A percentile compares a stretch with the other conserved stretches of the same genome.
These are phyloP conservation scores for Cichorium intybus DNA, from an alignment of 140 eudicot species.

Conservation along the genomic window DNA sequence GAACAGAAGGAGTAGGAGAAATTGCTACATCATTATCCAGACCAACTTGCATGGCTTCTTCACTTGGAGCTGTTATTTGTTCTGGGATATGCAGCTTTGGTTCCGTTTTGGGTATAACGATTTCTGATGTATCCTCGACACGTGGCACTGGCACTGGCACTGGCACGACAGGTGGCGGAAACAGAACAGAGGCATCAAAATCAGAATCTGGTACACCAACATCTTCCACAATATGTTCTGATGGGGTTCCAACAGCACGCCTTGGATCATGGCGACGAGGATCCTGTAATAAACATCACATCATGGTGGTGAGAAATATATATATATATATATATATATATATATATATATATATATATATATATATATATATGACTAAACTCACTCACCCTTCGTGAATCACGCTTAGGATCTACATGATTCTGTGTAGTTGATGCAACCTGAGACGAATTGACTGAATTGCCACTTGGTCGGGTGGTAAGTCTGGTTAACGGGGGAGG, in stretches of 20 bases:
- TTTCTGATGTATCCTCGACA: conserved; percentile 31
- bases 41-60: conserved; percentile 33
- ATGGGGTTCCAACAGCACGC: conserved; percentile 49
- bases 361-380: background rate
- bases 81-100: conserved; percentile 26
- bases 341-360: too few species aligned
- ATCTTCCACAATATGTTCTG: conserved; percentile 52
- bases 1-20: conserved; percentile 33
- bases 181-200: conserved; percentile 33
- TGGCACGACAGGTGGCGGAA: conserved; percentile 29
- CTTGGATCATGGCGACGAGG: conserved; percentile 98
- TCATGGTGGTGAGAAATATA: too few species aligned
- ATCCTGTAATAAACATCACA: conserved; percentile 52
- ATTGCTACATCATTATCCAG: conserved; percentile 37
- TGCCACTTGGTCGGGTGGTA: conserved; percentile 30
- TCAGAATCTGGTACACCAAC: conserved; percentile 36
- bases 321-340: too few species aligned
- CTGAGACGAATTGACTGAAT: conserved; percentile 34
- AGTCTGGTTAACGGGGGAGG: conserved; percentile 49
- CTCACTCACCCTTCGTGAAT: conserved; percentile 82
- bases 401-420: conserved; percentile 77
- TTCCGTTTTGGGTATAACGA: conserved; percentile 41
- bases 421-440: conserved; percentile 33
- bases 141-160: too few species aligned
- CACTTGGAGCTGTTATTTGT: conserved; percentile 39